These are phyloP conservation scores for Phytophthora syringae DNA, from an alignment of 352 stramenopile species.

Conservation along the genomic window DNA sequence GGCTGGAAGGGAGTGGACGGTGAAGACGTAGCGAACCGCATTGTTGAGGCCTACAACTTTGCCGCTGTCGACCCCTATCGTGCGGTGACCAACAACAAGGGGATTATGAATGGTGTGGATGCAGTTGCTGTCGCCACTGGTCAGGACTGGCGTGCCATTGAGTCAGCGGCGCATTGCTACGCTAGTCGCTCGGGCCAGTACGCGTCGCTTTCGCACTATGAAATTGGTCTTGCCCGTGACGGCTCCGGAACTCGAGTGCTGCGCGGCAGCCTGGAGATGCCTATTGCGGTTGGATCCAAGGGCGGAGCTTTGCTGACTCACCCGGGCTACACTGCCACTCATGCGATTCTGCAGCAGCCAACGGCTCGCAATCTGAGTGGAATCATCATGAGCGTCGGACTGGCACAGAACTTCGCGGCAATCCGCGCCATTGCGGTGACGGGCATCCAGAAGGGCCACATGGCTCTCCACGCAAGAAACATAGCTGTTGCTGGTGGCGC, in stretches of 20 bases:
- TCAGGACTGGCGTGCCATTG: slow-evolving; percentile 88
- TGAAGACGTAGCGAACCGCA: slow-evolving; percentile 72
- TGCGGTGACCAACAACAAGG: slow-evolving; percentile 91
- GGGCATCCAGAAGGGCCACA: slow-evolving; percentile 89
- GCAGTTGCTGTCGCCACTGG: slow-evolving; percentile 81
- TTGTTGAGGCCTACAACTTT: slow-evolving; percentile 89
- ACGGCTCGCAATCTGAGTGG: slow-evolving; percentile 64
- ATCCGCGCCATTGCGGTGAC: slow-evolving; percentile 87
- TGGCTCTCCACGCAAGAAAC: slow-evolving; percentile 87
- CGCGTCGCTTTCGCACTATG: slow-evolving; percentile 81
- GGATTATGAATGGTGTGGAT: slow-evolving; percentile 90
- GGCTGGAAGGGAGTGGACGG: slow-evolving; percentile 85
- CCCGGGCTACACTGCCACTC: slow-evolving; percentile 76
- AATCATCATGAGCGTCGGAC: slow-evolving; percentile 81
- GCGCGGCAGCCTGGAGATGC: slow-evolving; percentile 77
- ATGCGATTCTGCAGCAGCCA: slow-evolving; percentile 79
- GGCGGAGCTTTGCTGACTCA: slow-evolving; percentile 84
- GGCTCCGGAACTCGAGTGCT: slow-evolving; percentile 56
- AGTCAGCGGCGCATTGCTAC: slow-evolving; percentile 84
- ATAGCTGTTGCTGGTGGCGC: slow-evolving; percentile 84
- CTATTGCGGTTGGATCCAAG: slow-evolving; percentile 84
- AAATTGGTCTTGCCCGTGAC: slow-evolving; percentile 43
- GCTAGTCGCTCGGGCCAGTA: slow-evolving; percentile 82
- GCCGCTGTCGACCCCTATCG: slow-evolving; percentile 83
- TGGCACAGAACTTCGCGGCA: slow-evolving; percentile 89